Evolutionary conservation across 2,329 filamentous ascomycete species (phyloP), one percentile per base, ranked within the genome.

Genomic region (Trichothecium roseum): DNA sequence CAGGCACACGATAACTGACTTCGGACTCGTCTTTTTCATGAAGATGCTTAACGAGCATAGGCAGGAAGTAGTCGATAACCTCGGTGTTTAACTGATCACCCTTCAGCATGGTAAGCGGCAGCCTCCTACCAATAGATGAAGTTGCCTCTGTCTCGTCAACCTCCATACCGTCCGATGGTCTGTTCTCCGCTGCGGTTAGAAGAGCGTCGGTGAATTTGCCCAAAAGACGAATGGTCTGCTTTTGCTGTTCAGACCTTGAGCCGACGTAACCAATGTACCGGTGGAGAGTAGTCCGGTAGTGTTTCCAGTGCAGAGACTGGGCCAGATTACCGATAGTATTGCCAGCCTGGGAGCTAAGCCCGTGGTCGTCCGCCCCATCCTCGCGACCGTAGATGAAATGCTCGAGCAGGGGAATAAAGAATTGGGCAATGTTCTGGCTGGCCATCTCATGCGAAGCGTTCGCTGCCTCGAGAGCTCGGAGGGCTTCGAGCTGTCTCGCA

Each of bases 1-100:
- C 82, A 1, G 89, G 88, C 24, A 95, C 81, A 55, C 91, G 84
- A 35, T 91, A 75, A 60, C 88, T 94, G 56, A 98, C 89, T 34
- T 87, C 88, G 1, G 86, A 80, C 54, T 98, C 91, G 43, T 96
- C 85, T 56, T 95, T 96, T 49, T 94, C 80, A 48, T 95, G 88
- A 18, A 96, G 72, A 52, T 94, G 91, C 31, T 78, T 74, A n/a
- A 81, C 71, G 22, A 98, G 62, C 14, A 83, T 74, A 1, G 89
- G 86, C 27, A 94, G 62, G 47, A 94, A 83, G 42, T 79, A 78
- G 15, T 75, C 73, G 28, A 74, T 72, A 35, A 96, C 66, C 45
- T 94, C 86, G 2, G 73, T 68, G 13, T 73, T 66, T 24, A 94
- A 66, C 53, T 85, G 85, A 8, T 75, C 62, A 40, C 71, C 58